Percentiles rank a stretch among this genome's conserved stretches.
Conservation (phyloP, 2,329 filamentous ascomycete species). For the Sclerotinia nivalis region DNA sequence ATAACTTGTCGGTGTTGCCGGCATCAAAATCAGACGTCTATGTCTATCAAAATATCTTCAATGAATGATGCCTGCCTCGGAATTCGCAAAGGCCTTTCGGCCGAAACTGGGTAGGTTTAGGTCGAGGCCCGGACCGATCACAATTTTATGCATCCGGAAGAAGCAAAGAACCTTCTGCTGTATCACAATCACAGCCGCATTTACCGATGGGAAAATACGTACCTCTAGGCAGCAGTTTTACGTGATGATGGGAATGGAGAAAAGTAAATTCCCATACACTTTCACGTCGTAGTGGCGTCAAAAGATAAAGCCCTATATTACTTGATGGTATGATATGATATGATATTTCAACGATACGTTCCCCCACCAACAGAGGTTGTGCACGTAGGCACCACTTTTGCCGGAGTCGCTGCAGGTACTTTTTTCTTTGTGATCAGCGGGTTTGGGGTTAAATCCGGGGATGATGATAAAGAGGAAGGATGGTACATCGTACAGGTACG, state of each 20-base stretch:
- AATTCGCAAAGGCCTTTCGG: background rate
- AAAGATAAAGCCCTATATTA: constrained; percentile 8
- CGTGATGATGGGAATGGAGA: background rate
- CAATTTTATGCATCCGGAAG: background rate
- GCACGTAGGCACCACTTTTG: constrained; percentile 12
- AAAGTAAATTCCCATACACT: background rate
- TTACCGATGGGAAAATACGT: background rate
- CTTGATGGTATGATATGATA: background rate
- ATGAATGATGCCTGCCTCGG: background rate
- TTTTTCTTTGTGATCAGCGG: background rate
- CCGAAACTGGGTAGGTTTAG: background rate
- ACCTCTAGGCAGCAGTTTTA: background rate
- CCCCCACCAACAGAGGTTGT: constrained; percentile 5
- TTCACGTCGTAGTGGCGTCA: background rate
- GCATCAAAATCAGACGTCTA: background rate
- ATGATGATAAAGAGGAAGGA: background rate
- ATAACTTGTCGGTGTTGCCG: background rate
- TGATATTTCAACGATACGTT: background rate
- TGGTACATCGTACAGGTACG: background rate
- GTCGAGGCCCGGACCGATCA: background rate
- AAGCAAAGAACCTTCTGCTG: background rate
- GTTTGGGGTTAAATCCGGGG: background rate
- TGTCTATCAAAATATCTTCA: background rate
- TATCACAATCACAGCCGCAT: background rate
- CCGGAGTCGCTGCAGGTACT: constrained; percentile 17